A percentile compares a stretch with the other conserved stretches of the same genome.
Evolutionary conservation across 176 grass and related monocot species (phyloP).

Genomic region (Carex cristatella): DNA sequence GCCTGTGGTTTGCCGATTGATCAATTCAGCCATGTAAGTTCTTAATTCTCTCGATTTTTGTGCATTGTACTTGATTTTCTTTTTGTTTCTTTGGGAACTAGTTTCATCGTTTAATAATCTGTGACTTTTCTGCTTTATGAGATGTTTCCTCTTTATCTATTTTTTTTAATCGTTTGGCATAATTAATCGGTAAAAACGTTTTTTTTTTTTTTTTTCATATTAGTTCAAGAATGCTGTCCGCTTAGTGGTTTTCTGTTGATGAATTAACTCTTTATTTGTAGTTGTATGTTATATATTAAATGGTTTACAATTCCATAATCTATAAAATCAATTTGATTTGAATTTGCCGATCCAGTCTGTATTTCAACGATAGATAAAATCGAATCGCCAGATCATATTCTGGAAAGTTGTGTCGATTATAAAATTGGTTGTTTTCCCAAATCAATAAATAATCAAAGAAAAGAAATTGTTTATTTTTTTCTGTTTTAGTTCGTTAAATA

Average conservation of each 20-base stretch:
- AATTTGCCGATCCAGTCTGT: background rate
- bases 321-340: background rate
- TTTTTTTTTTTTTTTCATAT: background rate
- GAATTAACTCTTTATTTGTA: background rate
- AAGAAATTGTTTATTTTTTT: background rate
- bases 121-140: background rate
- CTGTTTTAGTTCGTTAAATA: background rate
- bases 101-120: background rate
- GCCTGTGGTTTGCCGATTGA: background rate
- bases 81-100: background rate
- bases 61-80: background rate
- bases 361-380: background rate
- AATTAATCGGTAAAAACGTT: background rate
- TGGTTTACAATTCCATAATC: background rate
- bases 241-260: background rate
- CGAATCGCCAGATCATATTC: background rate
- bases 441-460: background rate
- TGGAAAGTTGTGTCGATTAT: background rate
- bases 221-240: background rate
- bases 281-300: background rate
- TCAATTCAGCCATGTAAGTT: conserved; percentile 4
- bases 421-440: background rate
- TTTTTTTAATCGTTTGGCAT: background rate
- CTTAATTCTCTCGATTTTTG: background rate
- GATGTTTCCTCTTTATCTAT: background rate